Conservation (phyloP, 129 eudicot genomes). For the Saussurea involucrata region DNA sequence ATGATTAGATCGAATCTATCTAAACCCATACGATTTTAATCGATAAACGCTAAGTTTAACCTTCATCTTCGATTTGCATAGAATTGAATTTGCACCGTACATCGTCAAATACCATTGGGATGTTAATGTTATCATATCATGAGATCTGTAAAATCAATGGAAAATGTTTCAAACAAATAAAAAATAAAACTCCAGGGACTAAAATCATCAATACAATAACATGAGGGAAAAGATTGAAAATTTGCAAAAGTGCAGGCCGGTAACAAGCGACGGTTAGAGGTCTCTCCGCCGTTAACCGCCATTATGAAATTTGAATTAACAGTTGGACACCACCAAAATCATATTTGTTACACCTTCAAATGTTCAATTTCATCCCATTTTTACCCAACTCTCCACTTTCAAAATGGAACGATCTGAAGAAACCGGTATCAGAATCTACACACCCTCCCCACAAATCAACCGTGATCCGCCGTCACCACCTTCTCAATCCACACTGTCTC, state of each 20-base stretch:
- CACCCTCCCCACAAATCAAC: constrained; percentile 40
- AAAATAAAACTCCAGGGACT: no score
- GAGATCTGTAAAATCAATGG: no score
- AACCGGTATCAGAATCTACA: constrained; percentile 75
- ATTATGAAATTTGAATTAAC: constrained; percentile 20
- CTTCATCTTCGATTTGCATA: no score
- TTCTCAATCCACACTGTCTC: constrained; percentile 15
- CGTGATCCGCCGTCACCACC: constrained; percentile 22
- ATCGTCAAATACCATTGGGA: no score
- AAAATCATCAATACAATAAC: not conserved
- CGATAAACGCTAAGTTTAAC: no score
- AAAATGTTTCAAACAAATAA: not conserved
- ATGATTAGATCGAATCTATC: no score
- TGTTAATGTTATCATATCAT: no score
- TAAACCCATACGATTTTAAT: no score
- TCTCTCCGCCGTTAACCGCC: not conserved
- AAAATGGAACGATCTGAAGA: constrained; percentile 56
- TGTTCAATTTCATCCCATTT: not conserved
- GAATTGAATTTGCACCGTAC: no score
- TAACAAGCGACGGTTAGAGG: constrained; percentile 9
- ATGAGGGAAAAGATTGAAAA: not conserved
- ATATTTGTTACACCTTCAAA: not conserved
- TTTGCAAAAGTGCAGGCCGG: not conserved
- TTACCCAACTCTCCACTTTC: not conserved
- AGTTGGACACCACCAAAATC: not conserved